Evolutionary conservation across 2,329 filamentous ascomycete species (phyloP).

Genomic region (Acrocalymma vagum): DNA sequence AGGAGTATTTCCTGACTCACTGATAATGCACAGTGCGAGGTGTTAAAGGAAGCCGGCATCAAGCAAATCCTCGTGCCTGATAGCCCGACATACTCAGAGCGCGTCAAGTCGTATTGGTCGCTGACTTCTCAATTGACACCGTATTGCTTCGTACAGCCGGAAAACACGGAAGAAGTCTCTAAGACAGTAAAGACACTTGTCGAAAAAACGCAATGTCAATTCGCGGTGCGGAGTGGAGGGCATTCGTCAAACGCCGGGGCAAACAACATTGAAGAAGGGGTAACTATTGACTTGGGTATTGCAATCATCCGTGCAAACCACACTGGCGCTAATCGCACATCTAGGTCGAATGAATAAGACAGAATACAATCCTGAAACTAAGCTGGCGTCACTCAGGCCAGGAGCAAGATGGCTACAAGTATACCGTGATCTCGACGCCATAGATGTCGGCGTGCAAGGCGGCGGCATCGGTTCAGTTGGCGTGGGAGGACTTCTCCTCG

Average conservation of each 20-base stretch:
- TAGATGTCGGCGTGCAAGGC: conserved; percentile 1
- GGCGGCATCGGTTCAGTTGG: conserved; percentile 12
- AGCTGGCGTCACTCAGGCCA: conserved; percentile 13
- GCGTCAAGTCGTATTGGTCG: no score
- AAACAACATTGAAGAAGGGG: conserved; percentile 36
- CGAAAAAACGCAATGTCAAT: conserved; percentile 19
- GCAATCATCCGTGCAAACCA: no score
- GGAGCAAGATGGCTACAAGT: conserved; percentile 26
- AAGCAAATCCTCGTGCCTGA: no score
- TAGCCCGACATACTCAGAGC: no score
- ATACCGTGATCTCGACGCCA: conserved; percentile 10
- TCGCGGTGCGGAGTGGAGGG: conserved; percentile 34
- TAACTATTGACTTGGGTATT: conserved; percentile 37
- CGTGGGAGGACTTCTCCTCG: conserved; percentile 15
- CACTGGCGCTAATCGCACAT: no score
- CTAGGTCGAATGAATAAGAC: conserved; percentile 16
- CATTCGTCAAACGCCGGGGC: conserved; percentile 33
- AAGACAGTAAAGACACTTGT: conserved; percentile 21
- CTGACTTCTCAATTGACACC: no score
- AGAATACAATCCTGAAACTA: conserved; percentile 7
- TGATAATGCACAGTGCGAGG: no score
- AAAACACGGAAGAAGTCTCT: conserved; percentile 23
- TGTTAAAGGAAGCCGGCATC: no score
- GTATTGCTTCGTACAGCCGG: conserved; percentile 33
- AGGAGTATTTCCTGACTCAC: no score